A percentile compares a stretch with the other conserved stretches of the same genome.
These are phyloP conservation scores for Curvularia sp. DNA, from an alignment of 2,329 filamentous ascomycete species.

Conservation along the genomic window DNA sequence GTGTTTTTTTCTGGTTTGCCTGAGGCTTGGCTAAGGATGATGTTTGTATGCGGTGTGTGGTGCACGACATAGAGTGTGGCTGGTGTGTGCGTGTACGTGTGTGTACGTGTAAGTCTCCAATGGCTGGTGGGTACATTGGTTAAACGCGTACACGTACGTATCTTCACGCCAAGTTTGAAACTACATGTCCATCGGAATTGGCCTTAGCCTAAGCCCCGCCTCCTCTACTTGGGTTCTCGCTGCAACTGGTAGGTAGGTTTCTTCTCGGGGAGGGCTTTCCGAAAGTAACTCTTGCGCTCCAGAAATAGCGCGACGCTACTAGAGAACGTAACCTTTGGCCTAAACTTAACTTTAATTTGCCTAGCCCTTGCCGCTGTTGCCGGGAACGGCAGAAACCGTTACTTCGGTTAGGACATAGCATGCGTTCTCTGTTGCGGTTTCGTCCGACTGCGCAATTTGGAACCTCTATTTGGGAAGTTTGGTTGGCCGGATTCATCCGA, in stretches of 20 bases:
- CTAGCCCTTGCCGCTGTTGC: not conserved
- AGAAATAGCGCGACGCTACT: not conserved
- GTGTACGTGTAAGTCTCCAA: too few species aligned
- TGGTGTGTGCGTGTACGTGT: too few species aligned
- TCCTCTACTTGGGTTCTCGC: too few species aligned
- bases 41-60: not conserved
- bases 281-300: conserved; percentile 1
- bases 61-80: too few species aligned
- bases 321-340: not conserved
- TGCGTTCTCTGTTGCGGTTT: not conserved
- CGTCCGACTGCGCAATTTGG: not conserved
- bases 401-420: not conserved
- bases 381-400: not conserved
- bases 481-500: not conserved
- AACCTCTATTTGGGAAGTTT: not conserved
- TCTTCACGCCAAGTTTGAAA: too few species aligned
- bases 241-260: not conserved
- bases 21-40: not conserved
- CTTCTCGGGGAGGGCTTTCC: not conserved
- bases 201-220: too few species aligned
- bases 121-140: too few species aligned
- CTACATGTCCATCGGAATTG: too few species aligned
- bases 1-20: not conserved
- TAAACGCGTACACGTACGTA: too few species aligned
- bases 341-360: not conserved